Evolutionary conservation across 805 yeast species (phyloP).

Genomic region (Candida verbasci): DNA sequence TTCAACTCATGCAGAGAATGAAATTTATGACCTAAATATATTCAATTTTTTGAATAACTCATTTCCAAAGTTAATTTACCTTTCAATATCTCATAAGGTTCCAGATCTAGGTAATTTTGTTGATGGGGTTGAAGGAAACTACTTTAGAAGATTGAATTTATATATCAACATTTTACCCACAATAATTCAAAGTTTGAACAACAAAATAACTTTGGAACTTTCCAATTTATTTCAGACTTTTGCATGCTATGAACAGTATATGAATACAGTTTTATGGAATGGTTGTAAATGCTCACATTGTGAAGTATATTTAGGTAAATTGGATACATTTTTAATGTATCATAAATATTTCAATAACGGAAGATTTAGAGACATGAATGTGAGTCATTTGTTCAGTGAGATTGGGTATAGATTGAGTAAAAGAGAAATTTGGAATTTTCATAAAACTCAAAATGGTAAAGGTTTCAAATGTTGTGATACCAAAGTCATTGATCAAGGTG

Average conservation of each 20-base stretch:
- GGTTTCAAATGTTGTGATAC: slow-evolving; percentile 33
- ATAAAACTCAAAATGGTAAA: slow-evolving; percentile 13
- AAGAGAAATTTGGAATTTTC: slow-evolving; percentile 36
- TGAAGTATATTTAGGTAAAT: slow-evolving; percentile 39
- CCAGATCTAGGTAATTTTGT: slow-evolving; percentile 53
- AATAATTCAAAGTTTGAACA: slow-evolving; percentile 12
- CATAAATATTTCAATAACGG: slow-evolving; percentile 56
- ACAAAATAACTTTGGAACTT: slow-evolving; percentile 41
- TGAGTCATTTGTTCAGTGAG: slow-evolving; percentile 52
- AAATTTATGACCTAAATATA: slow-evolving; percentile 46
- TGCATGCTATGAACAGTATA: slow-evolving; percentile 65
- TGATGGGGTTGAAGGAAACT: slow-evolving; percentile 75
- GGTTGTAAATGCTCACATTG: slow-evolving; percentile 69
- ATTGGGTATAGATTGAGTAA: slow-evolving; percentile 42
- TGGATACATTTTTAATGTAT: slow-evolving; percentile 59
- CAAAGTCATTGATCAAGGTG: slow-evolving; percentile 32
- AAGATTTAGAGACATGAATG: slow-evolving; percentile 55
- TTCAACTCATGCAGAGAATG: slow-evolving; percentile 22
- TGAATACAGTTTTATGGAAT: slow-evolving; percentile 71
- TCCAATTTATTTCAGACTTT: slow-evolving; percentile 59
- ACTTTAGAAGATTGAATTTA: slow-evolving; percentile 51
- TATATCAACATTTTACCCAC: slow-evolving; percentile 47
- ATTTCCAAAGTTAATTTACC: slow-evolving; percentile 25
- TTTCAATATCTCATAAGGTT: slow-evolving; percentile 55
- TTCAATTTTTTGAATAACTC: slow-evolving; percentile 24